Conservation (phyloP, 176 grass and related monocot genomes). For the Miscanthus lutarioriparius region DNA sequence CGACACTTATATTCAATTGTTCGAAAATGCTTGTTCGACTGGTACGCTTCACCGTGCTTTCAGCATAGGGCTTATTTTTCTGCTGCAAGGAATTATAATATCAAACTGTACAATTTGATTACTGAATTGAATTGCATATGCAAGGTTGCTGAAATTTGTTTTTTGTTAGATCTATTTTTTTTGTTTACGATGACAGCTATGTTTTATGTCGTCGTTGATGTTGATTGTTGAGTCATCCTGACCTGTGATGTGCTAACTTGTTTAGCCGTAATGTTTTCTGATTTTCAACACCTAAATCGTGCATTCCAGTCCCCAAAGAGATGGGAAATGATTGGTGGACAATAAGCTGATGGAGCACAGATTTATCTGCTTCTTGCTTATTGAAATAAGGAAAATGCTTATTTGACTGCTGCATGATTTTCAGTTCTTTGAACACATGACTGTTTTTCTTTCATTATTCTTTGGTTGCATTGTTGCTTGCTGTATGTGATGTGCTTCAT, state of each 20-base stretch:
- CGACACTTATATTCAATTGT: no score
- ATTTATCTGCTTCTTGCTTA: background rate
- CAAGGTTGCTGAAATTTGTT: background rate
- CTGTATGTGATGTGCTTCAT: background rate
- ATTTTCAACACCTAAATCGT: background rate
- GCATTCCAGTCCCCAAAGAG: background rate
- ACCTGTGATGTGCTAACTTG: background rate
- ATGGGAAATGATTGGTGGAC: background rate
- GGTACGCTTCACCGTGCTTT: background rate
- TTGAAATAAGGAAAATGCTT: background rate
- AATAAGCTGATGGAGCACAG: background rate
- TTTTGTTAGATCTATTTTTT: no score
- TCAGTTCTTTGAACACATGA: background rate
- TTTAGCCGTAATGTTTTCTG: background rate
- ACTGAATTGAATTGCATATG: background rate
- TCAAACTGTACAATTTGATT: background rate
- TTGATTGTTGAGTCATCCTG: no score
- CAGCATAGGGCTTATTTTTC: background rate
- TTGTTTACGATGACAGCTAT: no score
- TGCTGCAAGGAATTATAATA: background rate
- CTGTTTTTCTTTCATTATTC: no score
- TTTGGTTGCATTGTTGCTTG: background rate
- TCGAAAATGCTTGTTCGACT: background rate
- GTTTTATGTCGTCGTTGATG: no score
- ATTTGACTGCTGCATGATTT: background rate